Percentiles rank a stretch among this genome's conserved stretches.
These are phyloP conservation scores for Ettlia oleoabundans DNA, from an alignment of 139 green algal genomes.

Conservation along the genomic window DNA sequence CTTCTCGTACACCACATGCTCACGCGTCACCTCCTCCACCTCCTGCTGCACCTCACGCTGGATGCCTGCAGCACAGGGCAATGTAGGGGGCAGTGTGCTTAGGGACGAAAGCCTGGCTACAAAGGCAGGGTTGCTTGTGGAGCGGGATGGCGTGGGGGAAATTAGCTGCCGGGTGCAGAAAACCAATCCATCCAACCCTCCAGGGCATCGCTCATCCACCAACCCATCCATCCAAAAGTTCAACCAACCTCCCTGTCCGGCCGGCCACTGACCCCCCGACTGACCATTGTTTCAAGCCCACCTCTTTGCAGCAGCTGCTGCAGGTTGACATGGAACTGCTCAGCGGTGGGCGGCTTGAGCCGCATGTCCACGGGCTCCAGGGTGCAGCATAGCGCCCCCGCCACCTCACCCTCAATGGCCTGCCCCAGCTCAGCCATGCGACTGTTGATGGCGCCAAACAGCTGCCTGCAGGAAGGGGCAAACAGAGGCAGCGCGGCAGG, in stretches of 20 bases:
- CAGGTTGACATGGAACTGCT: conserved; percentile 73
- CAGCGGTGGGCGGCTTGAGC: conserved; percentile 56
- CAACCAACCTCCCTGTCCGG: neutral
- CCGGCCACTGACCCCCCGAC: neutral
- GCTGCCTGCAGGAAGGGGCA: no score
- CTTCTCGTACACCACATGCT: neutral
- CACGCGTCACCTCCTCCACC: neutral
- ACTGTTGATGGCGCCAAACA: conserved; percentile 65
- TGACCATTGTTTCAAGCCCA: neutral
- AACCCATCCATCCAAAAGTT: no score
- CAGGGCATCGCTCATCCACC: no score
- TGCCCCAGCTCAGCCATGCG: conserved; percentile 57
- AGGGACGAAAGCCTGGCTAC: no score
- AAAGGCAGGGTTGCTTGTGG: neutral
- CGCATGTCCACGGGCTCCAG: conserved; percentile 39
- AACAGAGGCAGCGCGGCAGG: no score
- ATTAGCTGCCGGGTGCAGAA: neutral
- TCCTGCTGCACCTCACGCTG: neutral
- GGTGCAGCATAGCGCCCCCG: conserved; percentile 20
- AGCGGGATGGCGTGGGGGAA: neutral
- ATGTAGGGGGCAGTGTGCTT: no score
- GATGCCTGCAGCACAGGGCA: neutral
- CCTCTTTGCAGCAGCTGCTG: conserved; percentile 64
- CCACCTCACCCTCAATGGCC: conserved; percentile 61
- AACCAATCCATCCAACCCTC: no score